A percentile compares a stretch with the other conserved stretches of the same genome.
These are phyloP conservation scores for Melanomma pulvis-pyrius DNA, from an alignment of 495 filamentous ascomycete species.

Conservation along the genomic window DNA sequence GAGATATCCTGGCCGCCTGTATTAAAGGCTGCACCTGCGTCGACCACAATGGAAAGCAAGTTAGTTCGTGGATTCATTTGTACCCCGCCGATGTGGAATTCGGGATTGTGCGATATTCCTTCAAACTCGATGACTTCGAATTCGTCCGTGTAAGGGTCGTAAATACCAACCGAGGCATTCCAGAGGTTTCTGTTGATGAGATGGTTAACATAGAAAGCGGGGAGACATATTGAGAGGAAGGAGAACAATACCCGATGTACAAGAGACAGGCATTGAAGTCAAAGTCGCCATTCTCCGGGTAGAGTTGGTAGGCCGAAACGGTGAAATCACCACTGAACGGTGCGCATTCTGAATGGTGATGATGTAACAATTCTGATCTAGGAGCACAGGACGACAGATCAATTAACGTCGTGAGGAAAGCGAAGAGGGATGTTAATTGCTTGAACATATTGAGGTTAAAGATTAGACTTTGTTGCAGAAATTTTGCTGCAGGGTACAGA, in stretches of 20 bases:
- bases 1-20: slow-evolving; percentile 16
- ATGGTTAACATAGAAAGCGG: not conserved
- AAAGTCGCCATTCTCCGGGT: slow-evolving; percentile 13
- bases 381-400: not conserved
- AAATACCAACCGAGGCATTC: slow-evolving; percentile 16
- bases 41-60: slow-evolving; percentile 11
- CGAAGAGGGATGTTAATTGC: not conserved
- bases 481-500: not conserved
- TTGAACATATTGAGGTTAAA: not conserved
- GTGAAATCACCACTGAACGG: slow-evolving; percentile 13
- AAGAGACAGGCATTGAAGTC: slow-evolving; percentile 6
- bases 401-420: not conserved
- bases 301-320: not conserved
- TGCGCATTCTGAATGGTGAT: not conserved
- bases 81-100: slow-evolving; percentile 18
- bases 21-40: slow-evolving; percentile 5
- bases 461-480: not conserved
- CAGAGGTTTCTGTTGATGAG: not conserved
- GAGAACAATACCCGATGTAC: not conserved
- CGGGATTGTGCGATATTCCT: slow-evolving; percentile 16
- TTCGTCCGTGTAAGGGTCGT: slow-evolving; percentile 10
- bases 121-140: slow-evolving; percentile 10
- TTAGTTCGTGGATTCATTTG: slow-evolving; percentile 1
- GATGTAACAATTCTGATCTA: not conserved
- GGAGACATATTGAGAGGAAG: not conserved